phyloP scores from a whole-genome alignment of 1,284 basidiomycete species.

The Ustilago lituana region DNA sequence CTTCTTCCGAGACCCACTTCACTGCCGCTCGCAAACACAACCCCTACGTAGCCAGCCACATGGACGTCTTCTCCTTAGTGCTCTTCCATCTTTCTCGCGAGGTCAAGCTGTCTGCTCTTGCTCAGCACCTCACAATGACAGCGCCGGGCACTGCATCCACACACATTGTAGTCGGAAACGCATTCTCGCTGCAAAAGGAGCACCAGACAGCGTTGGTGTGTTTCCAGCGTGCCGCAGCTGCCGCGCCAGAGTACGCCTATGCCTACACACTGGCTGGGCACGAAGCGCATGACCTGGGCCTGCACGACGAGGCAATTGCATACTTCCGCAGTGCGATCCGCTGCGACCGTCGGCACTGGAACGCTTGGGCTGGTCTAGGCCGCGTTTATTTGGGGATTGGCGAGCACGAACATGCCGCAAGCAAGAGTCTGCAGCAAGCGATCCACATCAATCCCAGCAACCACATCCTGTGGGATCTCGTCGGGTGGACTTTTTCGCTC shows the following conservation, averaged over 20 bases:
- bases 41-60: slow-evolving; percentile 51
- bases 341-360: slow-evolving; percentile 63
- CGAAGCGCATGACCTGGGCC: slow-evolving; percentile 61
- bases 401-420: slow-evolving; percentile 51
- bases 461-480: slow-evolving; percentile 60
- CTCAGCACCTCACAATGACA: slow-evolving; percentile 54
- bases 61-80: slow-evolving; percentile 65
- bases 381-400: slow-evolving; percentile 55
- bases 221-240: slow-evolving; percentile 59
- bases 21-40: slow-evolving; percentile 37
- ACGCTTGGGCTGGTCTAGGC: slow-evolving; percentile 63
- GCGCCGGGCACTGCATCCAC: slow-evolving; percentile 49
- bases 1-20: slow-evolving; percentile 58
- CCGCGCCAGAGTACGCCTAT: slow-evolving; percentile 62
- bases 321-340: slow-evolving; percentile 62
- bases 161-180: slow-evolving; percentile 64
- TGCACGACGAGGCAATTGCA: slow-evolving; percentile 55
- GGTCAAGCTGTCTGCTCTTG: slow-evolving; percentile 58
- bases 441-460: slow-evolving; percentile 55
- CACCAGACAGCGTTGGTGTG: slow-evolving; percentile 60
- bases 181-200: slow-evolving; percentile 63
- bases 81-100: slow-evolving; percentile 66
- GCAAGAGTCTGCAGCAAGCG: slow-evolving; percentile 56
- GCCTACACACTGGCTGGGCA: slow-evolving; percentile 65
- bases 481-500: slow-evolving; percentile 53